Conservation (phyloP, 768 basidiomycete genomes). For the Trametes cubensis region DNA sequence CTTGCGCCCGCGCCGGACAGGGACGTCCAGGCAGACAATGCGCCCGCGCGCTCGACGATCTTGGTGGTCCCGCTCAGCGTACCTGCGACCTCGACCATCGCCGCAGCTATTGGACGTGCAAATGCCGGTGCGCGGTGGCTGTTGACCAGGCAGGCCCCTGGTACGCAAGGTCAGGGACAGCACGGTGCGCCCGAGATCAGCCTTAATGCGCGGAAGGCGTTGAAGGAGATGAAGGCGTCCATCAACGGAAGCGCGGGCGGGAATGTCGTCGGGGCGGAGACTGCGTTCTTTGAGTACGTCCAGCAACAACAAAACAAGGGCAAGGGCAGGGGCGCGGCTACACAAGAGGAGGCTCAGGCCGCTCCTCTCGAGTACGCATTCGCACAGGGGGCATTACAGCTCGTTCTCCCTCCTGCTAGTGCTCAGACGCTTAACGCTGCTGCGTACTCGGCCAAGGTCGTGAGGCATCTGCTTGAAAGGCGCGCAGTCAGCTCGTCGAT, state of each 20-base stretch:
- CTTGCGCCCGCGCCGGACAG: conserved; percentile 22
- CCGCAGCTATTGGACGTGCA: conserved; percentile 60
- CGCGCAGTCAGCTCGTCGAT: conserved; percentile 61
- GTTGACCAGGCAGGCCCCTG: conserved; percentile 4
- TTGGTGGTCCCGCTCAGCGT: conserved; percentile 60
- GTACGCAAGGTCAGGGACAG: conserved; percentile 10
- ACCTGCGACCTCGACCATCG: conserved; percentile 61
- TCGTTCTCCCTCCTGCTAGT: conserved; percentile 45
- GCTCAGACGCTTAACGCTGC: conserved; percentile 26
- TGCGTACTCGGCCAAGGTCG: conserved; percentile 58
- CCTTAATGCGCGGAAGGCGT: conserved; percentile 35
- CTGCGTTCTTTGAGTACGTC: conserved; percentile 65
- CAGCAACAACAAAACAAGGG: conserved; percentile 33
- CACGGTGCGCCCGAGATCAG: conserved; percentile 24
- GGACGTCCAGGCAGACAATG: conserved; percentile 13
- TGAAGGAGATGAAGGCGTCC: conserved; percentile 48
- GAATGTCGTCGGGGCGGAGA: conserved; percentile 46
- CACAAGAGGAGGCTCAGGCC: not conserved
- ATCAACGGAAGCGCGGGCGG: conserved; percentile 40
- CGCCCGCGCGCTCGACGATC: conserved; percentile 47
- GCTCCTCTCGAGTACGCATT: conserved; percentile 47
- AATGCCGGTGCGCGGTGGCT: conserved; percentile 51
- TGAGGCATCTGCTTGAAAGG: conserved; percentile 59
- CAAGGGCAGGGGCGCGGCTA: not conserved
- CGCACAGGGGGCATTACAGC: conserved; percentile 59